Evolutionary conservation across 306 rosid species (phyloP).

Genomic region (Nissolia schottii): DNA sequence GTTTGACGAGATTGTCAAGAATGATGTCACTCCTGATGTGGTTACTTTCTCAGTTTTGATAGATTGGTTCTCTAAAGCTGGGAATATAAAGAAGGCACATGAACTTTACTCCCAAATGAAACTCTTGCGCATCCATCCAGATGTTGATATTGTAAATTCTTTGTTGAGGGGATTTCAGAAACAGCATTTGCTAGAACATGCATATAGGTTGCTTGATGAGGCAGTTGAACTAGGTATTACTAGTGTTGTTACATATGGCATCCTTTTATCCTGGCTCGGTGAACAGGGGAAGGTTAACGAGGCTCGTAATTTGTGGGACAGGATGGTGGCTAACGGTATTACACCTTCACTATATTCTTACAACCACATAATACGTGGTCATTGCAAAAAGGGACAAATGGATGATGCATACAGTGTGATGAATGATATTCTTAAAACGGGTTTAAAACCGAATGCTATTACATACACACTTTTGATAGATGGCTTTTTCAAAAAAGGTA

Average conservation of each 20-base stretch:
- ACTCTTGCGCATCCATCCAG: constrained; percentile 38
- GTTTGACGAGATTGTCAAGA: constrained; percentile 36
- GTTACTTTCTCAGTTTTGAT: constrained; percentile 54
- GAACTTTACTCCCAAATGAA: constrained; percentile 67
- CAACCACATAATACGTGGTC: constrained; percentile 61
- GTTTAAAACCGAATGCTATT: constrained; percentile 53
- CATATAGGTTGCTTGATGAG: constrained; percentile 51
- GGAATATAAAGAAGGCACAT: constrained; percentile 53
- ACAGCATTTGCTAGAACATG: constrained; percentile 40
- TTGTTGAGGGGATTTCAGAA: constrained; percentile 47
- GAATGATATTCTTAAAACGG: constrained; percentile 46
- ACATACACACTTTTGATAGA: constrained; percentile 53
- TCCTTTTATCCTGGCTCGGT: constrained; percentile 48
- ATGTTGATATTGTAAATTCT: constrained; percentile 39
- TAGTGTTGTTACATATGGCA: constrained; percentile 44
- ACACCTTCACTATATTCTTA: constrained; percentile 51
- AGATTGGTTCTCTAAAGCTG: constrained; percentile 47
- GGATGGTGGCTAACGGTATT: constrained; percentile 52
- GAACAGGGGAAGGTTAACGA: constrained; percentile 49
- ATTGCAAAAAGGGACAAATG: constrained; percentile 52
- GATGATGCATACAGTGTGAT: constrained; percentile 41
- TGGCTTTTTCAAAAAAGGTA: constrained; percentile 60
- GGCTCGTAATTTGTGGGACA: constrained; percentile 53
- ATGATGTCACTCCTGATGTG: constrained; percentile 45
- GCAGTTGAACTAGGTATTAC: constrained; percentile 55